Evolutionary conservation across 495 filamentous ascomycete species (phyloP).

Genomic region (Ramalina peruviana): DNA sequence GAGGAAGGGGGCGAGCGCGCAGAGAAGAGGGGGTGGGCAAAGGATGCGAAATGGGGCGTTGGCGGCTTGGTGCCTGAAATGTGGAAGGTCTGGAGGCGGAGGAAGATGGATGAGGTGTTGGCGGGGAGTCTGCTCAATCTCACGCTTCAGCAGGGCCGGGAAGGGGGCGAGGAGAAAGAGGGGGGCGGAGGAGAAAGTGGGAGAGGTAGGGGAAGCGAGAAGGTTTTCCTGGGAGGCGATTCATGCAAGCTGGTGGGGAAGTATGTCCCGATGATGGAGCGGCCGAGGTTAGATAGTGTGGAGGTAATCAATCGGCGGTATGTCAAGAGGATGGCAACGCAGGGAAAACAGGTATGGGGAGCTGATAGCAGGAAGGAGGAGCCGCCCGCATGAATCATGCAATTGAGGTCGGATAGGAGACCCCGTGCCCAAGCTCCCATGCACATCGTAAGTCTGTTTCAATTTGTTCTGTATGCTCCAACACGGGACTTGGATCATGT

Average conservation of each 20-base stretch:
- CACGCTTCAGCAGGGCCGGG: conserved; percentile 37
- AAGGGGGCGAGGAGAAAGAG: conserved; percentile 13
- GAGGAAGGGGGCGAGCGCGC: conserved; percentile 12
- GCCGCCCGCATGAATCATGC: background rate
- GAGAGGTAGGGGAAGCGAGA: conserved; percentile 29
- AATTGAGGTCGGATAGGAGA: background rate
- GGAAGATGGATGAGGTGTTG: conserved; percentile 81
- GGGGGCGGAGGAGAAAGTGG: conserved; percentile 13
- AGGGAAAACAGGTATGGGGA: background rate
- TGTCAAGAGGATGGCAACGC: conserved; percentile 32
- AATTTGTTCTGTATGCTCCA: no score
- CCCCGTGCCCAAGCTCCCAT: no score
- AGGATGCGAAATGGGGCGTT: conserved; percentile 42
- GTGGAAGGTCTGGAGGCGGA: conserved; percentile 70
- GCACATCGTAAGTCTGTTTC: no score
- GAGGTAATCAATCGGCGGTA: conserved; percentile 68
- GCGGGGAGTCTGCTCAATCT: conserved; percentile 52
- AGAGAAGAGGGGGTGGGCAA: conserved; percentile 5
- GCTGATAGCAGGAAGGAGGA: background rate
- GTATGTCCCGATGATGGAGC: conserved; percentile 61
- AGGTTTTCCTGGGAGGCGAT: conserved; percentile 61
- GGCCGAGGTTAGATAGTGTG: conserved; percentile 44
- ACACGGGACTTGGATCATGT: no score
- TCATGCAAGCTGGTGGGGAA: conserved; percentile 40
- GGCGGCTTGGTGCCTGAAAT: conserved; percentile 55